Base-by-base conservation (phyloP, 2,329 filamentous ascomycete genomes). In the Penicillium sp. region DNA sequence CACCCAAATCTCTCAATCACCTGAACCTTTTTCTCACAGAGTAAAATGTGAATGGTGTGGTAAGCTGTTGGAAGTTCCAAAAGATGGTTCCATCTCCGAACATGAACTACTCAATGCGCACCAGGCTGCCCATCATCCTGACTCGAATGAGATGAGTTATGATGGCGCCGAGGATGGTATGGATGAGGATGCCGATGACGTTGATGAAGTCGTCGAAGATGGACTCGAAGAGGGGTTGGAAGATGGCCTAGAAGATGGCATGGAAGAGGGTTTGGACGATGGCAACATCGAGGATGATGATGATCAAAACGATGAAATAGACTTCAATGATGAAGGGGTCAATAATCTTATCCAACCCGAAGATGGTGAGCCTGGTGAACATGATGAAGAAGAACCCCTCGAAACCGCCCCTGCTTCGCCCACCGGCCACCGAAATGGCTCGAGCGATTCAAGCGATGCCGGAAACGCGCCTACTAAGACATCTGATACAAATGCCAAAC, bases 41-140 rank as follows among this genome's bases (percentile, higher is more conserved):
- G 41, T 66, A 4, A 72, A 69, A 55, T 75, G 72, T 48, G 52
- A 61, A n/a, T 70, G 63, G 65, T 75, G 72, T 55, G 64, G 67
- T 18, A 65, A 72, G 50, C 60, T 62, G 39, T 62, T 75, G 37
- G 63, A 70, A 34, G 46, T 60, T 7, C 55, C 62, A 5, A 43
- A 57, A 49, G 58, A 66, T 37, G 61, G 64, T 18, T 58, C 50
- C 8, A 36, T 49, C 13, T 60, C 68, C 6, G 61, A 63, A 36
- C 57, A 65, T 46, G 62, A 68, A 24, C 58, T 63, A 36, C 55
- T 75, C 3, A 65, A 68, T 50, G 54, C 64, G 36, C 72, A 75
- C 33, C 64, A 70, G 29, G 58, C 65, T n/a, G 46, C 60, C 43
- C 60, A 60, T 9, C 73, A 75, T 53, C 67, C 70, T 23, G 61